These are phyloP conservation scores for Fraxinus angustifolia DNA, from an alignment of 305 asterid species.

Conservation along the genomic window DNA sequence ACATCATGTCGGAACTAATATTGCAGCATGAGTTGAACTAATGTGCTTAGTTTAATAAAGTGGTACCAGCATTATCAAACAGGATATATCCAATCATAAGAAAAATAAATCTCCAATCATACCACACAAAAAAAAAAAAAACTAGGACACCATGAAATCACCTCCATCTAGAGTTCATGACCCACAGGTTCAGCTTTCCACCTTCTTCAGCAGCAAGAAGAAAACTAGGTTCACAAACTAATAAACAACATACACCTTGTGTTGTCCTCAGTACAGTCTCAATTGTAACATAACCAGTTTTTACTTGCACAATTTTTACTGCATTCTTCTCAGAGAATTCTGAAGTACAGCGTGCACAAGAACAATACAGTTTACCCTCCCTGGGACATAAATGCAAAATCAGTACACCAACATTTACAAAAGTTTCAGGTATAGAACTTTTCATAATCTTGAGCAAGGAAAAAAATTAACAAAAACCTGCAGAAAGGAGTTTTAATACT, in stretches of 20 bases:
- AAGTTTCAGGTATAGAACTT: constrained; percentile 4
- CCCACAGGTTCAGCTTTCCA: constrained; percentile 83
- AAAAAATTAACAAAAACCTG: constrained; percentile 47
- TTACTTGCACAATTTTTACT: constrained; percentile 65
- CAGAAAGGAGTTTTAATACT: constrained; percentile 66
- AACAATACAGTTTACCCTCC: constrained; percentile 61
- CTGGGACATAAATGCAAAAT: constrained; percentile 39
- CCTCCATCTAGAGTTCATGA: constrained; percentile 90
- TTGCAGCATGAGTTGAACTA: background rate
- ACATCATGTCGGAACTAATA: background rate
- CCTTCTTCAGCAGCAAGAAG: constrained; percentile 79
- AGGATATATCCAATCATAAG: background rate
- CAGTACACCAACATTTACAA: constrained; percentile 16
- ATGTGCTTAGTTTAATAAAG: background rate
- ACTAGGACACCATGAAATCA: constrained; percentile 29
- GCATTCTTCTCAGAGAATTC: constrained; percentile 54
- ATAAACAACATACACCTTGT: constrained; percentile 49
- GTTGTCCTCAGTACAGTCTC: constrained; percentile 55
- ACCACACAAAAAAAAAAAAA: background rate
- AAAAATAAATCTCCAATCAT: background rate
- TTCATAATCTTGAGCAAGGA: constrained; percentile 19
- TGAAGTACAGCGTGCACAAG: constrained; percentile 61
- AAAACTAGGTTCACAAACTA: constrained; percentile 72
- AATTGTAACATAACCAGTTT: constrained; percentile 61
- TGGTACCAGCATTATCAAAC: background rate